Evolutionary conservation across 2,329 filamentous ascomycete species (phyloP).

Genomic region (Laburnicola sp.): DNA sequence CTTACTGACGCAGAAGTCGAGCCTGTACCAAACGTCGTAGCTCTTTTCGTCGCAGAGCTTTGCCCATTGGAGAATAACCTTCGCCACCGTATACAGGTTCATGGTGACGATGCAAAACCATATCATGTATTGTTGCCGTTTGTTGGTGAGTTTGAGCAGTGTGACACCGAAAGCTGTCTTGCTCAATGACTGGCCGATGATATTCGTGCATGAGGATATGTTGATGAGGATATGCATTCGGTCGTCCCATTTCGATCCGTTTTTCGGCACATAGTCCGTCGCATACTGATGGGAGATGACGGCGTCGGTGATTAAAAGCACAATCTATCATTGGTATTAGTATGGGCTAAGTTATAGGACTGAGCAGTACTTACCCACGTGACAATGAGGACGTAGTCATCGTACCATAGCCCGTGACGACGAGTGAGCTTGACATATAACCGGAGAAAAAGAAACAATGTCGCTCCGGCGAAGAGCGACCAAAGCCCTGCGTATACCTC

Average conservation of each 20-base stretch:
- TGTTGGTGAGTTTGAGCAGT: constrained; percentile 50
- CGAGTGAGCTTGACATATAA: constrained; percentile 45
- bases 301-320: constrained; percentile 52
- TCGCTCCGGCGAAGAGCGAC: constrained; percentile 45
- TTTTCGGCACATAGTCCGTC: constrained; percentile 51
- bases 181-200: constrained; percentile 43
- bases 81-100: constrained; percentile 54
- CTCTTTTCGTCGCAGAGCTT: constrained; percentile 49
- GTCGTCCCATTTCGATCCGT: constrained; percentile 52
- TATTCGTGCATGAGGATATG: constrained; percentile 45
- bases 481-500: constrained; percentile 45
- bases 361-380: constrained; percentile 37
- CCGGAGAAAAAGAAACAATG: constrained; percentile 40
- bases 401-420: constrained; percentile 47
- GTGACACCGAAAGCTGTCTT: constrained; percentile 49
- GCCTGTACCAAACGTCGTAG: constrained; percentile 54
- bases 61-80: constrained; percentile 56
- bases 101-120: constrained; percentile 57
- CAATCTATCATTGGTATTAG: constrained; percentile 34
- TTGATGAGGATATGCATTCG: constrained; percentile 59
- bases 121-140: constrained; percentile 49
- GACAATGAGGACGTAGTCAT: constrained; percentile 45
- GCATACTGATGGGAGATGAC: constrained; percentile 54
- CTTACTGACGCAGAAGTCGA: constrained; percentile 51
- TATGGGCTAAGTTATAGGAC: neutral